These are phyloP conservation scores for Lactarius hengduanensis DNA, from an alignment of 768 basidiomycete genomes.

Conservation along the genomic window DNA sequence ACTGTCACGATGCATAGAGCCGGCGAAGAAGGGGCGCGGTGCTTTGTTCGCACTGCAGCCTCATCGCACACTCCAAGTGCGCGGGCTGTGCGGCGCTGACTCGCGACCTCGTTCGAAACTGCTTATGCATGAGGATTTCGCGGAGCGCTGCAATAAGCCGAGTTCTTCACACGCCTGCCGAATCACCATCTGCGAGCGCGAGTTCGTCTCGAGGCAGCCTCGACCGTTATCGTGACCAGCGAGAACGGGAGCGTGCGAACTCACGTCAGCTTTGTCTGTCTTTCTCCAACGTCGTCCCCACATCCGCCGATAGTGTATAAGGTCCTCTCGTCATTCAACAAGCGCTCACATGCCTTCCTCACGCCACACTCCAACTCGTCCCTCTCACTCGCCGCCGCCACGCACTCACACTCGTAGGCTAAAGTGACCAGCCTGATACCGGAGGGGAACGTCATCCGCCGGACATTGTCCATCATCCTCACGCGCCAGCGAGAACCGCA, in stretches of 20 bases:
- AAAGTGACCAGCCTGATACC: not conserved
- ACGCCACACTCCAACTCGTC: constrained; percentile 27
- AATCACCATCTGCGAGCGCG: constrained; percentile 10
- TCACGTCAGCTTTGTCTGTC: constrained; percentile 9
- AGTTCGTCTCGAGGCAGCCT: constrained; percentile 27
- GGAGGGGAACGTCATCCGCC: constrained; percentile 27
- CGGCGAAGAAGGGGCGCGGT: constrained; percentile 86
- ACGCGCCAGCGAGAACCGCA: constrained; percentile 35
- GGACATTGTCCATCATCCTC: constrained; percentile 40
- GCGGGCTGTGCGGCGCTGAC: constrained; percentile 70
- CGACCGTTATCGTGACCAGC: constrained; percentile 8
- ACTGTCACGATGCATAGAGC: no score
- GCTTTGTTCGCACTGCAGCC: constrained; percentile 84
- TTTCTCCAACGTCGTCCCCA: constrained; percentile 5
- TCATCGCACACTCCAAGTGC: constrained; percentile 84
- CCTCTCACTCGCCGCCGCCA: constrained; percentile 12
- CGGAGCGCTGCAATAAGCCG: constrained; percentile 64
- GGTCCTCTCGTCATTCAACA: constrained; percentile 30
- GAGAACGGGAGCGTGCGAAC: not conserved
- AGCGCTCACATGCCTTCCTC: constrained; percentile 23
- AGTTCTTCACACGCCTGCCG: constrained; percentile 54
- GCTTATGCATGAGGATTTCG: constrained; percentile 74
- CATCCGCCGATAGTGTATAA: constrained; percentile 33
- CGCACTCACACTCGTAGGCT: not conserved
- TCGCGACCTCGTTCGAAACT: constrained; percentile 78